Evolutionary conservation across 1,284 basidiomycete genomes (phyloP).

Genomic region (Fomitopsis schrenkii): DNA sequence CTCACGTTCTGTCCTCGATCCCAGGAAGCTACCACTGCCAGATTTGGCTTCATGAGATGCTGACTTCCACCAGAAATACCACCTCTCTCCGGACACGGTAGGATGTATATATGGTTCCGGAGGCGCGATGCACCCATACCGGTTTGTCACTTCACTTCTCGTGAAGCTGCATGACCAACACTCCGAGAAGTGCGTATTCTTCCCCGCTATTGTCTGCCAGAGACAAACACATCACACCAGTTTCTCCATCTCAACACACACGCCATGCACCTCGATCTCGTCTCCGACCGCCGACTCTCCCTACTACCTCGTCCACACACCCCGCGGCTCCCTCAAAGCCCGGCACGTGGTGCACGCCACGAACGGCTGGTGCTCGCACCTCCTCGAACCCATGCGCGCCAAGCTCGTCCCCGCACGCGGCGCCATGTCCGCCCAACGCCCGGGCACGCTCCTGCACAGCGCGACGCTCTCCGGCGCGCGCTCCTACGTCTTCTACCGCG

Average conservation of each 20-base stretch:
- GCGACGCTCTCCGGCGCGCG: conserved; percentile 34
- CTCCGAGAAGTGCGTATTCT: conserved; percentile 29
- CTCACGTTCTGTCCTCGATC: too few species aligned
- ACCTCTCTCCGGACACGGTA: conserved; percentile 28
- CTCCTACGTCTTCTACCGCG: conserved; percentile 57
- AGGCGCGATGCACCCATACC: conserved; percentile 44
- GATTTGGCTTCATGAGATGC: neutral
- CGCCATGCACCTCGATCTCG: conserved; percentile 35
- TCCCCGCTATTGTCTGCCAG: too few species aligned
- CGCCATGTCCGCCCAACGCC: conserved; percentile 64
- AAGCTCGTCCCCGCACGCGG: conserved; percentile 55
- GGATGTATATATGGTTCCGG: conserved; percentile 38
- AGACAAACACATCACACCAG: conserved; percentile 19
- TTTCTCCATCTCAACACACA: conserved; percentile 37
- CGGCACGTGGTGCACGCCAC: conserved; percentile 74
- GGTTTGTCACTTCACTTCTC: conserved; percentile 40
- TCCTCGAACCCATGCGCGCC: conserved; percentile 43
- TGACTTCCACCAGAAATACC: conserved; percentile 28
- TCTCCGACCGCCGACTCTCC: conserved; percentile 21
- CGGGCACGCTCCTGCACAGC: conserved; percentile 32
- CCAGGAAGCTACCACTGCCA: neutral
- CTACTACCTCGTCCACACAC: conserved; percentile 43
- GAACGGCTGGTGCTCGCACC: conserved; percentile 71
- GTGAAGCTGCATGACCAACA: conserved; percentile 33
- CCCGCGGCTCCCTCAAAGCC: conserved; percentile 48